Evolutionary conservation across 768 basidiomycete species (phyloP).

Genomic region (Pleurotus platypus): DNA sequence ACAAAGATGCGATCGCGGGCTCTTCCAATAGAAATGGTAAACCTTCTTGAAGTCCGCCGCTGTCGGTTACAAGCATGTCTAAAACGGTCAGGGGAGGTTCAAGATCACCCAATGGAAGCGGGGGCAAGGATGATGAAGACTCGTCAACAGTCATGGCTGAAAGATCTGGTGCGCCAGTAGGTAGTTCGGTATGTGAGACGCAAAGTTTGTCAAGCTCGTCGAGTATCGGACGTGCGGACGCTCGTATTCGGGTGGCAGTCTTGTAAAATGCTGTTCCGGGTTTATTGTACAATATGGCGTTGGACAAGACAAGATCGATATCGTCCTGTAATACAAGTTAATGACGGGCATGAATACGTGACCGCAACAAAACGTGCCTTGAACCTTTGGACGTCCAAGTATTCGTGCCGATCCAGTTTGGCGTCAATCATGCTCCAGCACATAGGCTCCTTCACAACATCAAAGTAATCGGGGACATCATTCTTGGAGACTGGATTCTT

Average conservation of each 20-base stretch:
- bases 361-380: conserved; percentile 30
- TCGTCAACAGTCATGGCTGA: neutral
- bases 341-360: neutral
- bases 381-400: conserved; percentile 75
- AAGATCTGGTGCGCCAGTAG: neutral
- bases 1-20: conserved; percentile 62
- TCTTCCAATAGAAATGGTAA: conserved; percentile 51
- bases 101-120: conserved; percentile 59
- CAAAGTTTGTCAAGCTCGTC: conserved; percentile 32
- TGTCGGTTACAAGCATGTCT: conserved; percentile 49
- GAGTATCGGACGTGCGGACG: conserved; percentile 33
- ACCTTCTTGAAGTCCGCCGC: conserved; percentile 44
- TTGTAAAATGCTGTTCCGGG: conserved; percentile 68
- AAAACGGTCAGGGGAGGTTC: conserved; percentile 65
- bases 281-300: conserved; percentile 86
- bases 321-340: conserved; percentile 52
- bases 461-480: conserved; percentile 89
- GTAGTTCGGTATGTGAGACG: conserved; percentile 2
- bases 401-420: conserved; percentile 80
- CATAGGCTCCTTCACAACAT: conserved; percentile 84
- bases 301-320: conserved; percentile 77
- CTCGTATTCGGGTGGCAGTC: conserved; percentile 61
- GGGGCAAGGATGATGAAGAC: neutral
- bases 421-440: conserved; percentile 78
- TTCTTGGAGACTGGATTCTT: conserved; percentile 74